Conservation (phyloP, 225 moss, liverwort and hornwort genomes). For the Takakia lepidozioides region DNA sequence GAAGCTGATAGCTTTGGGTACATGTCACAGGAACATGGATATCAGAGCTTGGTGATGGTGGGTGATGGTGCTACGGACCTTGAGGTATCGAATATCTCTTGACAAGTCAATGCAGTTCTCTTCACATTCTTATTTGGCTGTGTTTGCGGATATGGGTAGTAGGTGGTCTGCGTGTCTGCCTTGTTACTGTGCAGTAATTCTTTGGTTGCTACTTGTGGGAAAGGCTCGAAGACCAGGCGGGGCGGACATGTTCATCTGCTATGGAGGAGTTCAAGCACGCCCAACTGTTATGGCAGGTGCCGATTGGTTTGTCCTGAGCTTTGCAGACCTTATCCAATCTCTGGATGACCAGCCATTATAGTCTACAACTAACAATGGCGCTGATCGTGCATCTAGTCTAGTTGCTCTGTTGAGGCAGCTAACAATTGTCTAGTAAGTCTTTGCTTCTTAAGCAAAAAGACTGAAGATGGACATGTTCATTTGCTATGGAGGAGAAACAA, state of each 20-base stretch:
- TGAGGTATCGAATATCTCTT: no score
- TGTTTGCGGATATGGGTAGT: not conserved
- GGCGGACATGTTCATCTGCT: conserved; percentile 87
- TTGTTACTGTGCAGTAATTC: not conserved
- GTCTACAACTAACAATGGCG: no score
- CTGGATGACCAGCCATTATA: no score
- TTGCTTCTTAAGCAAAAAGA: no score
- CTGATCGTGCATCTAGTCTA: no score
- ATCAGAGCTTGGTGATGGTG: conserved; percentile 74
- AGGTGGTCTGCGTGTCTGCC: not conserved
- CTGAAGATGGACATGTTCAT: no score
- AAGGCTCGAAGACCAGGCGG: conserved; percentile 88
- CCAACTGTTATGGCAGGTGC: conserved; percentile 73
- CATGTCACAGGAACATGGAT: conserved; percentile 56
- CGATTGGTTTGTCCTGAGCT: conserved; percentile 80
- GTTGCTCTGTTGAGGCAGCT: no score
- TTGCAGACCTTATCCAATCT: conserved; percentile 56
- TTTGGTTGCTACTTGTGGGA: not conserved
- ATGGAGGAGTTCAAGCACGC: conserved; percentile 74
- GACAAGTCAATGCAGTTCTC: no score
- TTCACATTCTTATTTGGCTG: not conserved
- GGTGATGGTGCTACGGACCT: conserved; percentile 93
- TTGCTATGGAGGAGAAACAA: no score
- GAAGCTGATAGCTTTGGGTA: no score
- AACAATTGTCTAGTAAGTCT: no score